Evolutionary conservation across 2,329 filamentous ascomycete species (phyloP), one percentile per base, ranked within the genome.

Genomic region (Arthrinium puccinioides): DNA sequence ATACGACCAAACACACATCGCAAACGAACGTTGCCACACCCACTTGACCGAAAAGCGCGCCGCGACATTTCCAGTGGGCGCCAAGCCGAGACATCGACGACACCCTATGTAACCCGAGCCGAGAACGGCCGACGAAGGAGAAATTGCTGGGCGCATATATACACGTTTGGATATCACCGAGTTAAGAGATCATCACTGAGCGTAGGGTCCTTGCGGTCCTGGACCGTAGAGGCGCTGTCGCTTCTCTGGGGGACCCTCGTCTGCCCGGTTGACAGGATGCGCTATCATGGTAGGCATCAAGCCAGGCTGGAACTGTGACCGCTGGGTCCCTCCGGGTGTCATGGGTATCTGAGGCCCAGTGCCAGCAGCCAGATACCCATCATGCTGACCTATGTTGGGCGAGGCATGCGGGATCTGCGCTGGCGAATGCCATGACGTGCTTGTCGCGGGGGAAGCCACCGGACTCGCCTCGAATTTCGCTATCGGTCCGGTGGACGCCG

Each of bases 401-500:
- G 70, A 71, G 2, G 65, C 56, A 39, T 74, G 71, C 13, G 66
- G 61, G 50, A 76, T 62, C 39, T 73, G 70, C 18, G 64, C 63
- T 0, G 73, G 72, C 9, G 72, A 75, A 60, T 62, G 67, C 72
- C 59, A 74, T 37, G 56, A 70, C 39, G 56, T 58, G 26, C 61
- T 63, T 23, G 67, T 68, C 9, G 68, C 62, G 4, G 72, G 69
- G 3, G 72, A 74, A 39, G 72, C 70, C 40, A 74, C 70, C n/a
- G 72, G 71, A 3, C 71, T 69, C 35, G 74, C 69, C 41, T 69
- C 66, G 41, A 75, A 75, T 48, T 78, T 78, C 38, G 64, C 57
- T 18, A 58, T 52, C 7, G 53, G 53, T 44, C 42, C 53, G 14
- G 52, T 52, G 8, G 54, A 55, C 7, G 50, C 46, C 38, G 55